Percentiles rank a stretch among this genome's conserved stretches.
Evolutionary conservation across 108 stramenopile species (phyloP).

Genomic region (Asterionellopsis glacialis): DNA sequence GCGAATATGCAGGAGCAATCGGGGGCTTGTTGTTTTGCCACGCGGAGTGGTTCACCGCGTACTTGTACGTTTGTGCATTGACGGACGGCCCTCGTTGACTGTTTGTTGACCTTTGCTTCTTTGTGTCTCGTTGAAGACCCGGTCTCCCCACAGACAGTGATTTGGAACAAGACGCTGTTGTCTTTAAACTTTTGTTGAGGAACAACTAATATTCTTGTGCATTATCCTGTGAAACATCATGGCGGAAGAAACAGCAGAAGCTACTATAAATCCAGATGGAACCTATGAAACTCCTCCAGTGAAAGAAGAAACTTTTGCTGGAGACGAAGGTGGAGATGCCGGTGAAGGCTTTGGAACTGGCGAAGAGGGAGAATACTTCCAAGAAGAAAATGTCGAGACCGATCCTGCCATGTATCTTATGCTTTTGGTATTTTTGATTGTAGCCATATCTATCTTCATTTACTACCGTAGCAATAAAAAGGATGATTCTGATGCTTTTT

Average conservation of each 20-base stretch:
- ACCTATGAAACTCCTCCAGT: conserved; percentile 46
- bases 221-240: conserved; percentile 8
- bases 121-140: too few relatives aligned
- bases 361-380: conserved; percentile 13
- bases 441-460: conserved; percentile 35
- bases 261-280: conserved; percentile 76
- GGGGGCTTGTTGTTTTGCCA: too few relatives aligned
- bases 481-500: conserved; percentile 71
- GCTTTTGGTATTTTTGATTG: conserved; percentile 44
- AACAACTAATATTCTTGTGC: background rate
- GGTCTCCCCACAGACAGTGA: too few relatives aligned
- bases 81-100: too few relatives aligned
- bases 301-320: conserved; percentile 23
- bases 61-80: too few relatives aligned
- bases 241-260: conserved; percentile 53
- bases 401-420: conserved; percentile 79
- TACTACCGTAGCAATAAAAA: conserved; percentile 47
- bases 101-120: too few relatives aligned
- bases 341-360: conserved; percentile 16
- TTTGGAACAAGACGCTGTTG: too few relatives aligned
- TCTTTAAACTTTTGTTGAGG: too few relatives aligned
- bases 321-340: conserved; percentile 18
- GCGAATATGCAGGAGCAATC: too few relatives aligned
- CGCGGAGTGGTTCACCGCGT: too few relatives aligned
- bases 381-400: conserved; percentile 37